Conservation (phyloP, 495 filamentous ascomycete genomes). For the Paragyromitra xinjiangensis region DNA sequence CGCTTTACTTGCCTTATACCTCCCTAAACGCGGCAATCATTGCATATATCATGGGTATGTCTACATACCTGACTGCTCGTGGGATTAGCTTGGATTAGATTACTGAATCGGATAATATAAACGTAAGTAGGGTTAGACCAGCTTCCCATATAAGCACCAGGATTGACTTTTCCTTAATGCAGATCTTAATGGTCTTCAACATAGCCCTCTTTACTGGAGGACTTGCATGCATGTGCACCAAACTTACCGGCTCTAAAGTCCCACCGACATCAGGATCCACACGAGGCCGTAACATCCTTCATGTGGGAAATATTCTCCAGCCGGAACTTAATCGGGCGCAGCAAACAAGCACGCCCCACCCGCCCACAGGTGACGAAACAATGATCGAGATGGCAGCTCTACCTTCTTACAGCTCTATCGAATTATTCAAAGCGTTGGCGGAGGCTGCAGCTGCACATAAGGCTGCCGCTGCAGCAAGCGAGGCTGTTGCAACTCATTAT, state of each 20-base stretch:
- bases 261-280: background rate
- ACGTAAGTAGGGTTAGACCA: background rate
- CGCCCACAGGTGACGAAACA: background rate
- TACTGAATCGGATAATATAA: background rate
- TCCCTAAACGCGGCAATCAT: conserved; percentile 2
- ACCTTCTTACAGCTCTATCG: background rate
- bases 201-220: background rate
- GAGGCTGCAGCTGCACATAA: conserved; percentile 10
- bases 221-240: background rate
- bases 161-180: background rate
- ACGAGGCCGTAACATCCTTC: background rate
- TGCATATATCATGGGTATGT: background rate
- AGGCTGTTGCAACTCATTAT: conserved; percentile 10
- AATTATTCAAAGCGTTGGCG: conserved; percentile 9
- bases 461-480: conserved; percentile 19
- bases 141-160: background rate
- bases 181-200: background rate
- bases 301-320: background rate
- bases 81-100: background rate
- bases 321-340: background rate
- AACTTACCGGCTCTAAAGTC: background rate
- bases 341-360: background rate
- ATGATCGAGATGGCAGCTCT: background rate
- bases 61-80: background rate
- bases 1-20: conserved; percentile 3